Conservation (phyloP, 345 rosid genomes). For the Corchorus capsularis region DNA sequence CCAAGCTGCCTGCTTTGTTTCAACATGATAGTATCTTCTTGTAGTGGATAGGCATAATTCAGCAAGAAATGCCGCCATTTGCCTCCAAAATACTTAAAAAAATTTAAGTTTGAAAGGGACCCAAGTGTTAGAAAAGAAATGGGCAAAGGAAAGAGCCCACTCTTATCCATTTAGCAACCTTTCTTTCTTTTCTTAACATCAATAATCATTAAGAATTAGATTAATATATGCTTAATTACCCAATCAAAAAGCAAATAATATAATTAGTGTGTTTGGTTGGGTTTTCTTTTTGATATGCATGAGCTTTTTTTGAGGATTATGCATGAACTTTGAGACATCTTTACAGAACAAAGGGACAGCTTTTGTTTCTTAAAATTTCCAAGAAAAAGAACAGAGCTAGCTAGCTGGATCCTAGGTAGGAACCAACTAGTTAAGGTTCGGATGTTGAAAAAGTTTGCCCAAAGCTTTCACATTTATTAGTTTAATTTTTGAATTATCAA, state of each 20-base stretch:
- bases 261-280: background rate
- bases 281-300: no score
- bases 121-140: background rate
- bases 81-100: constrained; percentile 12
- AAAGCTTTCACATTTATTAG: no score
- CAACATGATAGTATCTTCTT: background rate
- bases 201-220: background rate
- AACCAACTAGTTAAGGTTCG: no score
- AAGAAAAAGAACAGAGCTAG: background rate
- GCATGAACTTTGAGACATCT: background rate
- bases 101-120: background rate
- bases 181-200: background rate
- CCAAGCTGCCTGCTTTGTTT: constrained; percentile 2
- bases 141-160: constrained; percentile 6
- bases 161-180: background rate
- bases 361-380: background rate
- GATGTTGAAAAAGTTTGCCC: no score
- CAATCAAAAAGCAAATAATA: background rate
- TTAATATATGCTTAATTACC: background rate
- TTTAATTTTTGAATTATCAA: no score
- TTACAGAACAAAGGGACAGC: background rate
- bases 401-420: background rate
- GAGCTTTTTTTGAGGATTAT: background rate
- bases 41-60: constrained; percentile 21
- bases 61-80: constrained; percentile 10